These are phyloP conservation scores for Talaromyces sp. DNA, from an alignment of 2,329 filamentous ascomycete species.

Conservation along the genomic window DNA sequence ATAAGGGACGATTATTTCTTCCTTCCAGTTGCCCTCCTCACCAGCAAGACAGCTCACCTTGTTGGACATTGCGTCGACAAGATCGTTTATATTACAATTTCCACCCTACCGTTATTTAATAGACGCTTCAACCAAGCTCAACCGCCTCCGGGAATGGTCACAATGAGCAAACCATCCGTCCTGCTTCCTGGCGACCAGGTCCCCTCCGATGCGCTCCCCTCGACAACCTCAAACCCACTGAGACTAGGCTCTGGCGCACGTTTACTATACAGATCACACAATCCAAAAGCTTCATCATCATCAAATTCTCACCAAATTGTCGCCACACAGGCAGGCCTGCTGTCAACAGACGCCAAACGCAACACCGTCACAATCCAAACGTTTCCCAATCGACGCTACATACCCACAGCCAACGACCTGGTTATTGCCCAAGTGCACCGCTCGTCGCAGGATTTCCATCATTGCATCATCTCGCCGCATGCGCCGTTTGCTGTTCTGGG, in stretches of 20 bases:
- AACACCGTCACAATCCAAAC: conserved; percentile 33
- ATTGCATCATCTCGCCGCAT: conserved; percentile 67
- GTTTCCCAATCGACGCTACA: conserved; percentile 58
- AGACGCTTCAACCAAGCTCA: too few relatives aligned
- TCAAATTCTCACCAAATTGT: conserved; percentile 28
- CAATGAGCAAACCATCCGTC: conserved; percentile 58
- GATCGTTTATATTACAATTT: background rate
- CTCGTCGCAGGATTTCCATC: conserved; percentile 71
- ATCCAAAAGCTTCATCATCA: conserved; percentile 51
- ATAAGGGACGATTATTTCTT: conserved; percentile 8
- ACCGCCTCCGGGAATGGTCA: background rate
- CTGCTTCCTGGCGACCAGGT: conserved; percentile 80
- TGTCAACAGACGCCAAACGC: conserved; percentile 36
- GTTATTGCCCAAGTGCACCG: conserved; percentile 83
- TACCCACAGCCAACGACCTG: conserved; percentile 74
- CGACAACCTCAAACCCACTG: conserved; percentile 61
- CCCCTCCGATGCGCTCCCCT: conserved; percentile 62
- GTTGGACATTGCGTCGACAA: background rate
- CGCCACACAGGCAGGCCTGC: conserved; percentile 31
- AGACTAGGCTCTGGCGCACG: conserved; percentile 80
- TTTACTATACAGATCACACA: conserved; percentile 64
- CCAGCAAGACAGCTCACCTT: too few relatives aligned
- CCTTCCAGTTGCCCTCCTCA: background rate
- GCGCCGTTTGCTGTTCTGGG: conserved; percentile 66
- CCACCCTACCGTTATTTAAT: too few relatives aligned